Evolutionary conservation across 306 rosid species (phyloP).

Genomic region (Fragaria ananassa): DNA sequence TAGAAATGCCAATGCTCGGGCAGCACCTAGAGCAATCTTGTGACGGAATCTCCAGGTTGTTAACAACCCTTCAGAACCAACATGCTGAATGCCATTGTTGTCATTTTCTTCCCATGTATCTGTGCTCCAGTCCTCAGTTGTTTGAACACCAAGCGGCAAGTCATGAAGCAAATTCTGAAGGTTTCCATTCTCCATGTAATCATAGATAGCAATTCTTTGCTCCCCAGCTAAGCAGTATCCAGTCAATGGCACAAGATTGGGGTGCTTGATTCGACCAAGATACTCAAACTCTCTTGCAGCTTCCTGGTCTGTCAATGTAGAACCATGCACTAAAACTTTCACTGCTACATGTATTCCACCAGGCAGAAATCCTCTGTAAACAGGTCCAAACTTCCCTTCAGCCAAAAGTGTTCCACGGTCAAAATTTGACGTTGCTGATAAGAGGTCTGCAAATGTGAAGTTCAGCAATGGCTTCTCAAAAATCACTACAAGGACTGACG

Average conservation of each 20-base stretch:
- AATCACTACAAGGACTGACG: conserved; percentile 78
- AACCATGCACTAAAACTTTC: conserved; percentile 86
- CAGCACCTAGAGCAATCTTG: conserved; percentile 88
- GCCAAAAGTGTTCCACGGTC: conserved; percentile 93
- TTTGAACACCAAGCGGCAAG: conserved; percentile 86
- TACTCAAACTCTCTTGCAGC: conserved; percentile 89
- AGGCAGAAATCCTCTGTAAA: conserved; percentile 85
- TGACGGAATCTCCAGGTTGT: conserved; percentile 91
- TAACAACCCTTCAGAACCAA: conserved; percentile 73
- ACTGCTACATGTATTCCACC: conserved; percentile 94
- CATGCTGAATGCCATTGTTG: conserved; percentile 61
- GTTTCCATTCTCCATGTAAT: conserved; percentile 98
- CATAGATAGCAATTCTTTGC: conserved; percentile 92
- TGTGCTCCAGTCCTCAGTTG: conserved; percentile 93
- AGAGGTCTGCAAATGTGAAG: conserved; percentile 87
- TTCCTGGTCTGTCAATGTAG: conserved; percentile 85
- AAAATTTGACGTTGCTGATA: conserved; percentile 89
- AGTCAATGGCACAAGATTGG: conserved; percentile 88
- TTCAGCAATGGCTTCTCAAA: conserved; percentile 90
- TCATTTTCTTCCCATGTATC: conserved; percentile 87
- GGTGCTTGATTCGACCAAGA: conserved; percentile 97
- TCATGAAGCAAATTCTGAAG: conserved; percentile 91
- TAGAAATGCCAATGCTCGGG: conserved; percentile 88
- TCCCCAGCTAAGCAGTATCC: conserved; percentile 99
- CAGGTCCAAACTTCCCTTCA: conserved; percentile 99